Conservation (phyloP, 1,139 yeast species). For the Casaregolazyma suthepensis region DNA sequence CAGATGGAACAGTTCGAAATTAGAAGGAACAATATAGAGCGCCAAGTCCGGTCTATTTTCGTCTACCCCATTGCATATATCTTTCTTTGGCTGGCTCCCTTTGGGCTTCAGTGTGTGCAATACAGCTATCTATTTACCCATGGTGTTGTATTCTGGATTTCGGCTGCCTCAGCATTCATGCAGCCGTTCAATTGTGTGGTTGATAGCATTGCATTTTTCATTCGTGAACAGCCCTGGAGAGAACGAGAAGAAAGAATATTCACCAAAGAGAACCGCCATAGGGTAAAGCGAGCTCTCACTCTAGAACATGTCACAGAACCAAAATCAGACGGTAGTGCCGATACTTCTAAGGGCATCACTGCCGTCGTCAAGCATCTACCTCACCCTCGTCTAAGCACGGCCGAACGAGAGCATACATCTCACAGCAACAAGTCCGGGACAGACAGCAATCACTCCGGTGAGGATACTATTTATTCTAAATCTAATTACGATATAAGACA, state of each 20-base stretch:
- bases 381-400: background rate
- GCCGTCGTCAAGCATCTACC: background rate
- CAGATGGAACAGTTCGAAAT: constrained; percentile 53
- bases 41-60: constrained; percentile 74
- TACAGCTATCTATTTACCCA: constrained; percentile 32
- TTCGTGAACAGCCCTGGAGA: constrained; percentile 75
- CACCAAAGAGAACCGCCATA: constrained; percentile 21
- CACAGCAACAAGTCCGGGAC: background rate
- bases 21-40: constrained; percentile 61
- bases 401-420: background rate
- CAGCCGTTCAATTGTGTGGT: constrained; percentile 78
- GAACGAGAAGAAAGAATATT: constrained; percentile 30
- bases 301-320: background rate
- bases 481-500: background rate
- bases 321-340: background rate
- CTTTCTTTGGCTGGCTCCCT: constrained; percentile 75
- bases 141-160: constrained; percentile 57
- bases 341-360: background rate
- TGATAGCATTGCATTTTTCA: constrained; percentile 67
- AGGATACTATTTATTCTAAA: constrained; percentile 8
- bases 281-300: constrained; percentile 11
- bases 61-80: constrained; percentile 80
- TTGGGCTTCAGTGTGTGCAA: constrained; percentile 62
- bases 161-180: constrained; percentile 62
- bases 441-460: constrained; percentile 1